Evolutionary conservation across 164 flowering plant species (phyloP), one percentile per base, ranked within the genome.

Genomic region (Kalanchoe fedtschenkoi): DNA sequence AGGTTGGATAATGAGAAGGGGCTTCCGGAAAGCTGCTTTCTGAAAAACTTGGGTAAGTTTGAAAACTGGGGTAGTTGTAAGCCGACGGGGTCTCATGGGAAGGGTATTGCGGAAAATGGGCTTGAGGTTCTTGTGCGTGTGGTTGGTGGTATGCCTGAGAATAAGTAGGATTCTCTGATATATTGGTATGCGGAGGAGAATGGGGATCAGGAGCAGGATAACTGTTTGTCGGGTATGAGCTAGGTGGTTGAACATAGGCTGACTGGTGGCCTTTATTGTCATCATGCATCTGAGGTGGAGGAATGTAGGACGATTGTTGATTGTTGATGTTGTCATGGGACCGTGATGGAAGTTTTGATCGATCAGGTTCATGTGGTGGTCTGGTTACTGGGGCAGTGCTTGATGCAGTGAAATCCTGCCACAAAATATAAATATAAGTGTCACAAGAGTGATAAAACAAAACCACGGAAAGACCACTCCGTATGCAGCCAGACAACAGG

Each of bases 21-120:
- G 76, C 83, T n/a, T 90, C 64, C 33, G 97, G 90, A 34, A 88
- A 80, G 73, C 72, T 83, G 69, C 79, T 83, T 41, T 93, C 96
- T 0, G 81, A 47, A 65, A 87, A 90, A 66, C 91, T 80, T 26
- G 97, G 95, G 70, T 85, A 90, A 65, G 99, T 80, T 60, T 82
- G 98, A 72, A 83, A 89, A 72, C 86, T 77, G 8, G 96, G 81
- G 42, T 69, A 81, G 11, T 83, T 68, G 65, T 63, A 71, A 1
- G 76, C 29, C 28, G 76, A n/a, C 4, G 82, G 55, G 62, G 61
- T 60, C 33, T 85, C 91, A 34, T 83, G 79, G 46, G 89, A 68
- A 53, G 80, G 77, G 62, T 75, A 80, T 58, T 74, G 74, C 5
- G 73, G 81, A 6, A 38, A 54, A 54, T 51, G 53, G 21, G 38